Conservation (phyloP, 2,329 filamentous ascomycete species). For the Allantophomopsis lycopodina region DNA sequence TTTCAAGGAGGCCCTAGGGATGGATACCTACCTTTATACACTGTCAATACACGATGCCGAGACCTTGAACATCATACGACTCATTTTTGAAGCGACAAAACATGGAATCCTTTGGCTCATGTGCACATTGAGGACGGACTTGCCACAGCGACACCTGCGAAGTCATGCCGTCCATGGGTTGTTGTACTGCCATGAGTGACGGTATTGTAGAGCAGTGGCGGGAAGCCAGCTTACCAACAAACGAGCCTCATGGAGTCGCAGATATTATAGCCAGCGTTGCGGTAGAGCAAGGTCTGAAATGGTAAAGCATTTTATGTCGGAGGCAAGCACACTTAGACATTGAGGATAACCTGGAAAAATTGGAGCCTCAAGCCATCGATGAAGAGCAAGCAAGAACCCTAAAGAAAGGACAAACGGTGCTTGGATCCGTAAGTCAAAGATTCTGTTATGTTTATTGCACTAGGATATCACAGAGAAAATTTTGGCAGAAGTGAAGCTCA, state of each 20-base stretch:
- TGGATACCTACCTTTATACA: not conserved
- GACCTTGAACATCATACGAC: too few species aligned
- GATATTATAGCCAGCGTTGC: slow-evolving; percentile 31
- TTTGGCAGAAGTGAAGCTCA: too few species aligned
- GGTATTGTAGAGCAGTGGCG: slow-evolving; percentile 23
- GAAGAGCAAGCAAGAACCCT: not conserved
- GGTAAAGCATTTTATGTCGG: slow-evolving; percentile 35
- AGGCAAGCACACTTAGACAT: slow-evolving; percentile 5
- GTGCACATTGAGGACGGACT: slow-evolving; percentile 27
- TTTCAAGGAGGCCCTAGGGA: not conserved
- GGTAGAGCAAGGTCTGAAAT: slow-evolving; percentile 26
- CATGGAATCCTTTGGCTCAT: slow-evolving; percentile 37
- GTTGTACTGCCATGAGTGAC: slow-evolving; percentile 28
- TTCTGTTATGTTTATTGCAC: too few species aligned
- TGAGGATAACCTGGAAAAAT: slow-evolving; percentile 6
- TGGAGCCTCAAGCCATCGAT: slow-evolving; percentile 3
- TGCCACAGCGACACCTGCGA: slow-evolving; percentile 26
- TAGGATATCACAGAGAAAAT: too few species aligned
- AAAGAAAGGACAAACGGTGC: not conserved
- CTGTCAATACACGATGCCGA: too few species aligned
- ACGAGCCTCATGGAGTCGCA: slow-evolving; percentile 31
- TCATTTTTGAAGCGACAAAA: slow-evolving; percentile 18
- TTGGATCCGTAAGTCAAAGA: too few species aligned
- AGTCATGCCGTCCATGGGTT: slow-evolving; percentile 41
- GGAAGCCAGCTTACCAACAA: slow-evolving; percentile 2